Percentiles rank a stretch among this genome's conserved stretches.
These are phyloP conservation scores for Clathrus columnatus DNA, from an alignment of 768 basidiomycete species.

Conservation along the genomic window DNA sequence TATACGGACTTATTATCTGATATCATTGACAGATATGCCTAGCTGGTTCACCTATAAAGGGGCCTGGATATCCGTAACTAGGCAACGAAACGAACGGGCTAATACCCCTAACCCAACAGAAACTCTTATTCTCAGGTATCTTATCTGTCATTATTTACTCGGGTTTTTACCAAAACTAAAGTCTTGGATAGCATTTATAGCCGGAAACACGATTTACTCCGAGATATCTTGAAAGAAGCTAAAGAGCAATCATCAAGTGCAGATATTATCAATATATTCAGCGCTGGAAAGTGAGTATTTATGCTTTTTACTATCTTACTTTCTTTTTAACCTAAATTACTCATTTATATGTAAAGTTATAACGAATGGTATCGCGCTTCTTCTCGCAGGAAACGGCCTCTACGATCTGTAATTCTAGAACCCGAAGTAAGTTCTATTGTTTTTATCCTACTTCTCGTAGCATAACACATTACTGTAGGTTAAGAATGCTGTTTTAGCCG, in stretches of 20 bases:
- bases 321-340: not conserved
- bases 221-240: constrained; percentile 46
- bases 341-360: constrained; percentile 2
- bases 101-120: not conserved
- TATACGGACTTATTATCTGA: not conserved
- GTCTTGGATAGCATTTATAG: constrained; percentile 37
- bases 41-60: constrained; percentile 4
- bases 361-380: constrained; percentile 48
- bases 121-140: not conserved
- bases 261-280: constrained; percentile 43
- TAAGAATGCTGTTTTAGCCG: constrained; percentile 53
- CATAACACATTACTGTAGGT: constrained; percentile 19
- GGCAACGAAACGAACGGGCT: not conserved
- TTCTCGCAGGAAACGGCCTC: constrained; percentile 55
- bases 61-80: constrained; percentile 5
- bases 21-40: not conserved
- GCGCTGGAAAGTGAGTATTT: constrained; percentile 32
- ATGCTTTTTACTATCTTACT: not conserved
- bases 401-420: constrained; percentile 63
- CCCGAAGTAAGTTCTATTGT: constrained; percentile 31
- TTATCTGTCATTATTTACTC: not conserved
- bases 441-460: not conserved
- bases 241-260: constrained; percentile 40
- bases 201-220: constrained; percentile 36
- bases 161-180: not conserved